Percentiles rank a stretch among this genome's conserved stretches.
phyloP scores from a whole-genome alignment of 2,329 filamentous ascomycete species.

The Madurella fahalii region DNA sequence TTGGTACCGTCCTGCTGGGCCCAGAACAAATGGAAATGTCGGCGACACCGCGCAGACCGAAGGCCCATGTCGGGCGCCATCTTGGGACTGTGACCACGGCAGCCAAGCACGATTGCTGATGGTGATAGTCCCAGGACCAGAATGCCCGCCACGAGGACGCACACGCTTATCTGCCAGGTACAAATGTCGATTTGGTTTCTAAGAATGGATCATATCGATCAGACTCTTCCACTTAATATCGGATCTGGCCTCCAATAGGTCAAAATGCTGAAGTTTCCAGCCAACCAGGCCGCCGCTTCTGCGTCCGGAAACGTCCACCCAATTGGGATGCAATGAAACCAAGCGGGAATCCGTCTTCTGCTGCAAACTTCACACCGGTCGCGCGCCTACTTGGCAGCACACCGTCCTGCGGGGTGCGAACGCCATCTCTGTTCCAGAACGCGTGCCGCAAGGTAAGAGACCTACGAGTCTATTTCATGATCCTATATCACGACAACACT shows the following conservation, averaged over 20 bases:
- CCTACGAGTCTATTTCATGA: too few relatives aligned
- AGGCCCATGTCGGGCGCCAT: neutral
- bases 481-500: neutral
- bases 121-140: neutral
- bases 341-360: neutral
- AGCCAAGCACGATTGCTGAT: slow-evolving; percentile 8
- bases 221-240: neutral
- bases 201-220: slow-evolving; percentile 9
- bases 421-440: too few relatives aligned
- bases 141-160: slow-evolving; percentile 1
- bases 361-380: neutral
- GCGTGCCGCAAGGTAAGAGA: too few relatives aligned
- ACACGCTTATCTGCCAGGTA: neutral
- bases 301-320: neutral
- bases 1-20: too few relatives aligned
- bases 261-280: neutral
- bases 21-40: too few relatives aligned
- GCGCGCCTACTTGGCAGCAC: neutral
- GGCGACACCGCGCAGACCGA: neutral
- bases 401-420: neutral
- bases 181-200: slow-evolving; percentile 1
- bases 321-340: neutral
- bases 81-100: neutral
- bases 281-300: neutral
- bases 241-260: neutral